A percentile compares a stretch with the other conserved stretches of the same genome.
phyloP scores from a whole-genome alignment of 2,329 filamentous ascomycete genomes.

The Mycosphaerella arachidis region DNA sequence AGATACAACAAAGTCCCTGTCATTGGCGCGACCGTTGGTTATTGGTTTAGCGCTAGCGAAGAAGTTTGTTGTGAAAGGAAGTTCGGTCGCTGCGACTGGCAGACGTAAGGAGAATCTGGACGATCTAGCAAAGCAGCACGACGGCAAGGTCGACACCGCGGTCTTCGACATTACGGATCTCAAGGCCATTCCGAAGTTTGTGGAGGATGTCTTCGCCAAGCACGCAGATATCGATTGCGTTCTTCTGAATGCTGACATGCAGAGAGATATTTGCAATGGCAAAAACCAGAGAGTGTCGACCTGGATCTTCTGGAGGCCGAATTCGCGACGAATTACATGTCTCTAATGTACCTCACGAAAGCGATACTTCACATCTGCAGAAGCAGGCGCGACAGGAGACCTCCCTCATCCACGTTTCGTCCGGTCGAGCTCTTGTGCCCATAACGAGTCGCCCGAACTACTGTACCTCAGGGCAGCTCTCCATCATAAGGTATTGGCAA shows the following conservation, averaged over 20 bases:
- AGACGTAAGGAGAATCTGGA: conserved; percentile 50
- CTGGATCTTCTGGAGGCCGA: conserved; percentile 29
- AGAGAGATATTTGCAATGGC: conserved; percentile 47
- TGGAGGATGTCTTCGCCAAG: conserved; percentile 37
- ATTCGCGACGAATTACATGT: conserved; percentile 46
- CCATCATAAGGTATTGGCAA: conserved; percentile 50
- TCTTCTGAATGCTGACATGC: conserved; percentile 53
- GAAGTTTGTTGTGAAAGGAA: conserved; percentile 46
- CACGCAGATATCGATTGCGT: conserved; percentile 51
- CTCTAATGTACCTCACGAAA: conserved; percentile 47
- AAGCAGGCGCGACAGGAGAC: conserved; percentile 39
- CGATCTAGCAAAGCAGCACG: conserved; percentile 43
- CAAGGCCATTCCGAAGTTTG: conserved; percentile 44
- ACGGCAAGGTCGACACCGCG: conserved; percentile 44
- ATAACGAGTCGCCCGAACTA: conserved; percentile 48
- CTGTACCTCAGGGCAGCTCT: conserved; percentile 53
- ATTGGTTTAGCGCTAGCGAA: conserved; percentile 49
- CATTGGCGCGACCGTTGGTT: conserved; percentile 50
- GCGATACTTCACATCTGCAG: conserved; percentile 48
- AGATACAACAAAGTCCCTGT: conserved; percentile 52
- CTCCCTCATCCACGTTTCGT: conserved; percentile 47
- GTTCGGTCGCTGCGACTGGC: conserved; percentile 47
- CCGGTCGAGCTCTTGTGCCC: conserved; percentile 49
- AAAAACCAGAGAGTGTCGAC: conserved; percentile 47
- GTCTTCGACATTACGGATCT: conserved; percentile 50